phyloP scores from a whole-genome alignment of 2,329 filamentous ascomycete genomes.

The Penicillium sp. region DNA sequence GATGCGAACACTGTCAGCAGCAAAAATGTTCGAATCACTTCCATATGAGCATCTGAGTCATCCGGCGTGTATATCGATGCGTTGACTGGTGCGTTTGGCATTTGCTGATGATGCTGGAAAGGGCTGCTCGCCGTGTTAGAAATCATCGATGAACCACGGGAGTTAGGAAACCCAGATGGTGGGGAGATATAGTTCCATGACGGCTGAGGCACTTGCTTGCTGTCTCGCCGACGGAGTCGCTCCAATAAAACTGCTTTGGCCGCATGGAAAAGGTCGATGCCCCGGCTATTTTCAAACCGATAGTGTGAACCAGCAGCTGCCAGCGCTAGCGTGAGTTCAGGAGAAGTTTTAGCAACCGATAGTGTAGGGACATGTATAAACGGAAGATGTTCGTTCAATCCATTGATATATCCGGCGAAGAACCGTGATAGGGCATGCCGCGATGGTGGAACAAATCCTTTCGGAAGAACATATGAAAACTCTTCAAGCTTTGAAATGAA shows the following conservation, averaged over 20 bases:
- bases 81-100: slow-evolving; percentile 31
- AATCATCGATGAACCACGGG: slow-evolving; percentile 41
- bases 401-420: slow-evolving; percentile 52
- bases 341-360: slow-evolving; percentile 44
- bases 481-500: slow-evolving; percentile 47
- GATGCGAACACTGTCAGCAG: slow-evolving; percentile 59
- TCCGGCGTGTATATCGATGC: slow-evolving; percentile 35
- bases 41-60: slow-evolving; percentile 49
- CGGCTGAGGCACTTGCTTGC: slow-evolving; percentile 42
- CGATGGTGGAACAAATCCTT: slow-evolving; percentile 49
- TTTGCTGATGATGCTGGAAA: slow-evolving; percentile 41
- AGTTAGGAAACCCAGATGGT: slow-evolving; percentile 37
- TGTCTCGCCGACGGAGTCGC: slow-evolving; percentile 51
- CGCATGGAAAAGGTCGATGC: slow-evolving; percentile 57
- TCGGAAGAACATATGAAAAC: slow-evolving; percentile 47
- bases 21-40: slow-evolving; percentile 50
- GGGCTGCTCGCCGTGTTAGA: slow-evolving; percentile 45
- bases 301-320: slow-evolving; percentile 52
- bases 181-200: slow-evolving; percentile 44
- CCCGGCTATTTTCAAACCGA: slow-evolving; percentile 49
- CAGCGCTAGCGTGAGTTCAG: slow-evolving; percentile 51
- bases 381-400: slow-evolving; percentile 51
- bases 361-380: slow-evolving; percentile 52
- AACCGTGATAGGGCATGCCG: slow-evolving; percentile 49
- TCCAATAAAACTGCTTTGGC: slow-evolving; percentile 55